Conservation (phyloP, 306 rosid genomes). For the Prunus padus region DNA sequence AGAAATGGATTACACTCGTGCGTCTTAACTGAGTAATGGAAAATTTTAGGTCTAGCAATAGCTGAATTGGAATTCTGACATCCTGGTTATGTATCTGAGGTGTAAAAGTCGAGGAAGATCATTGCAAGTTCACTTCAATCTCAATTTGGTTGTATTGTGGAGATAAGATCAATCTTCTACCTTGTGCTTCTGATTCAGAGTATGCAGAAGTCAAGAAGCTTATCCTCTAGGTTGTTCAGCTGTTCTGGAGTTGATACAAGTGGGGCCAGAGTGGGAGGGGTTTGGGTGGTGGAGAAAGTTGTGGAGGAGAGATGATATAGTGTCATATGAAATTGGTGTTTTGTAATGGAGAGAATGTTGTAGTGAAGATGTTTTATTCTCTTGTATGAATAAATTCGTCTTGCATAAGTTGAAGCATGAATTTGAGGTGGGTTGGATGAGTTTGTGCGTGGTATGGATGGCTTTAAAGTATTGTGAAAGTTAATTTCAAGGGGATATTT, state of each 20-base stretch:
- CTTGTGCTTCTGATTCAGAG: slow-evolving; percentile 38
- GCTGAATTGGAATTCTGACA: slow-evolving; percentile 66
- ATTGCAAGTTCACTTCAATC: slow-evolving; percentile 61
- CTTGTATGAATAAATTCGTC: background rate
- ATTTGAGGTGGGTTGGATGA: too few species aligned
- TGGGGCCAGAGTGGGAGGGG: background rate
- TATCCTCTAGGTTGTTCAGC: slow-evolving; percentile 49
- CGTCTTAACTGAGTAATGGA: background rate
- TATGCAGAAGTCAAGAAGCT: slow-evolving; percentile 39
- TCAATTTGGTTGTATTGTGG: slow-evolving; percentile 60
- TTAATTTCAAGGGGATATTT: too few species aligned
- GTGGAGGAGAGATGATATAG: background rate
- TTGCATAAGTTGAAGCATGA: background rate
- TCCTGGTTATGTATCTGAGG: slow-evolving; percentile 48
- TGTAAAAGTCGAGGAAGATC: slow-evolving; percentile 67
- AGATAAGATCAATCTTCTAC: slow-evolving; percentile 58
- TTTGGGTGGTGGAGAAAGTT: background rate
- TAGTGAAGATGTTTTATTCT: background rate
- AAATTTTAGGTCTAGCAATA: slow-evolving; percentile 57
- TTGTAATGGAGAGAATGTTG: background rate
- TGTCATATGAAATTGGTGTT: background rate
- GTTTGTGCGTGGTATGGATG: too few species aligned
- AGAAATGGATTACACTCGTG: slow-evolving; percentile 1
- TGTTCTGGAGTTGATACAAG: slow-evolving; percentile 20
- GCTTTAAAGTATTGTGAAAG: too few species aligned